Conservation (phyloP, 73 alveolate genomes). For the Urostyla sp. region DNA sequence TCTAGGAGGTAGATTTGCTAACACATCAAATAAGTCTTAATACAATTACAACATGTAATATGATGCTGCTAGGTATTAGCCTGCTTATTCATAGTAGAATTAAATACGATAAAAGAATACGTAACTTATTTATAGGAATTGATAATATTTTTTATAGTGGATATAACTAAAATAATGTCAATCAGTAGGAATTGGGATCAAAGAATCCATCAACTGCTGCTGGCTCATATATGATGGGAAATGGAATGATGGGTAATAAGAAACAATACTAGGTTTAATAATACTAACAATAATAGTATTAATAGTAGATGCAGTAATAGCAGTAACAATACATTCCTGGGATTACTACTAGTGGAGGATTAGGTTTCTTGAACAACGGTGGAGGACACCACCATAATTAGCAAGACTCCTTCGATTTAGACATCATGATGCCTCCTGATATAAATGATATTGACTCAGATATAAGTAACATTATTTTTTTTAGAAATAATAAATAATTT, state of each 20-base stretch:
- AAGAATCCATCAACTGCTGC: slow-evolving; percentile 53
- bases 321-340: too few species aligned
- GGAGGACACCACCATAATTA: too few species aligned
- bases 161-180: background rate
- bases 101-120: background rate
- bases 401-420: slow-evolving; percentile 35
- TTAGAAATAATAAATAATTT: background rate
- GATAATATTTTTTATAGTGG: background rate
- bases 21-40: slow-evolving; percentile 3
- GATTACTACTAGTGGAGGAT: slow-evolving; percentile 25
- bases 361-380: slow-evolving; percentile 22
- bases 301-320: too few species aligned
- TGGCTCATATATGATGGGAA: slow-evolving; percentile 22
- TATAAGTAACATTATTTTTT: background rate
- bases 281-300: too few species aligned
- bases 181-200: too few species aligned
- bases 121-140: slow-evolving; percentile 5
- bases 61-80: slow-evolving; percentile 39
- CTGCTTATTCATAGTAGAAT: slow-evolving; percentile 1
- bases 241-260: too few species aligned
- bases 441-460: slow-evolving; percentile 32
- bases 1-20: slow-evolving; percentile 16
- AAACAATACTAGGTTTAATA: too few species aligned
- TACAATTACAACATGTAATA: slow-evolving; percentile 27
- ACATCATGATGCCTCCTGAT: slow-evolving; percentile 56